These are phyloP conservation scores for Prunus salicina DNA, from an alignment of 306 rosid species.

Conservation along the genomic window DNA sequence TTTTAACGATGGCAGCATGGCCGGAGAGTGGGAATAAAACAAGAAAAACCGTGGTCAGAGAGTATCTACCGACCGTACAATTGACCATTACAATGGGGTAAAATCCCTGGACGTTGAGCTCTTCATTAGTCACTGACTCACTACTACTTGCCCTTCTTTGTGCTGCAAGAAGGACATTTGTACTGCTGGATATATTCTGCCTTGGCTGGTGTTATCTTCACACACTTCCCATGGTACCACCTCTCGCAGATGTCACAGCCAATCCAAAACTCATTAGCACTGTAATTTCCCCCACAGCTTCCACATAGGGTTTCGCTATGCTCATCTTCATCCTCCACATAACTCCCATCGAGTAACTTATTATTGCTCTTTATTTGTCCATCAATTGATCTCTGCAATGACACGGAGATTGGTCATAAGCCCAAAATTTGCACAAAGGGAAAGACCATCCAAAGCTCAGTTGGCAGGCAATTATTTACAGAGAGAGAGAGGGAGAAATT, in stretches of 20 bases:
- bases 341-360: conserved; percentile 37
- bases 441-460: not conserved
- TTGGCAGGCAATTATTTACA: not conserved
- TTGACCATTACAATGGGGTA: conserved; percentile 4
- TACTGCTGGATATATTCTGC: conserved; percentile 51
- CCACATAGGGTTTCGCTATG: conserved; percentile 55
- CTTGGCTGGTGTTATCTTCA: conserved; percentile 60
- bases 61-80: not conserved
- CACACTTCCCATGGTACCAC: conserved; percentile 65
- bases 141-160: conserved; percentile 42
- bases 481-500: not conserved
- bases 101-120: not conserved
- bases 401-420: conserved; percentile 6
- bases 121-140: not conserved
- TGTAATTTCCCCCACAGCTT: conserved; percentile 59
- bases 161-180: conserved; percentile 58
- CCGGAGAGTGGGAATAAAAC: not conserved
- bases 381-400: conserved; percentile 50
- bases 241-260: conserved; percentile 61
- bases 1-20: not conserved
- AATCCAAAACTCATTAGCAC: conserved; percentile 58
- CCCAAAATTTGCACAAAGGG: not conserved
- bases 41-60: not conserved
- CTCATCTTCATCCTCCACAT: conserved; percentile 49
- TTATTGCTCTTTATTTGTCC: conserved; percentile 41